phyloP scores from a whole-genome alignment of 257 asterid genomes.

The Solanum virginianum region DNA sequence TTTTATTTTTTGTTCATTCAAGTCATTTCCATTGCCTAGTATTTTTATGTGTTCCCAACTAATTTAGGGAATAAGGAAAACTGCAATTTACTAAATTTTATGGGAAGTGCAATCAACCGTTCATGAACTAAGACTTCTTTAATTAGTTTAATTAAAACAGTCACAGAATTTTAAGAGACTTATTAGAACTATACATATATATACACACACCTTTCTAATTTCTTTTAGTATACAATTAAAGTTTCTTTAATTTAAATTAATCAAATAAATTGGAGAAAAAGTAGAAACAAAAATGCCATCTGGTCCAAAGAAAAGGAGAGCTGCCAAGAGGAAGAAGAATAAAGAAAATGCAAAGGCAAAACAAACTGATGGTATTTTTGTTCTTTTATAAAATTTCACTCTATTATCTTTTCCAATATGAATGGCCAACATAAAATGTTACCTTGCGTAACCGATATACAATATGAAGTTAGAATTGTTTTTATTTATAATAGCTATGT shows the following conservation, averaged over 20 bases:
- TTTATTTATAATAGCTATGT: not conserved
- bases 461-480: too few species aligned
- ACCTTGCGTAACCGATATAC: not conserved
- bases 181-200: not conserved
- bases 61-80: not conserved
- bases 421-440: not conserved
- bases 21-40: not conserved
- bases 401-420: not conserved
- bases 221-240: not conserved
- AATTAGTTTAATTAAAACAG: not conserved
- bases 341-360: not conserved
- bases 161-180: not conserved
- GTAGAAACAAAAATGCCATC: not conserved
- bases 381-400: not conserved
- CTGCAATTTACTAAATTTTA: not conserved
- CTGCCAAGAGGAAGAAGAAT: not conserved
- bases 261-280: not conserved
- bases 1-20: not conserved
- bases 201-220: not conserved
- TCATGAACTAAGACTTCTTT: not conserved
- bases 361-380: not conserved
- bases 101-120: not conserved
- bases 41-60: not conserved
- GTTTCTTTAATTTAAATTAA: not conserved
- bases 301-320: not conserved